Percentiles rank a stretch among this genome's conserved stretches.
Conservation (phyloP, 441 rosid genomes). For the Adansonia gregorii region DNA sequence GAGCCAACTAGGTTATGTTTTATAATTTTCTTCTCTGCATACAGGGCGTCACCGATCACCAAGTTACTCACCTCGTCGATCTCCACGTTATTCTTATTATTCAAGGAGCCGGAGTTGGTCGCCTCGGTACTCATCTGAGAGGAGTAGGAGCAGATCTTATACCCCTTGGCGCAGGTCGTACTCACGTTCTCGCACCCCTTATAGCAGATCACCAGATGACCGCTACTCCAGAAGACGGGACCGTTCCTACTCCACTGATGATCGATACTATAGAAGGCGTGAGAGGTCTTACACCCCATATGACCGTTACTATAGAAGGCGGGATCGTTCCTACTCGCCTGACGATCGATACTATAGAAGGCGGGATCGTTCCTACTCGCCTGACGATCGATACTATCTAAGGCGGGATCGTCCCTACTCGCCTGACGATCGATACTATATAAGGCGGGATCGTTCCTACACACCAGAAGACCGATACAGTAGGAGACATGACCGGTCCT, state of each 20-base stretch:
- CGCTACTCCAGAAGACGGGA: slow-evolving; percentile 44
- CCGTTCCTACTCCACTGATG: slow-evolving; percentile 56
- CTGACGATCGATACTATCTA: slow-evolving; percentile 40
- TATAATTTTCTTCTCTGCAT: slow-evolving; percentile 4
- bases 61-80: slow-evolving; percentile 60
- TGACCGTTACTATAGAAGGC: slow-evolving; percentile 39
- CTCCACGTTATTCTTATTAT: slow-evolving; percentile 50
- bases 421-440: slow-evolving; percentile 35
- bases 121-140: slow-evolving; percentile 33
- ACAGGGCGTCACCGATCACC: slow-evolving; percentile 50
- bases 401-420: slow-evolving; percentile 49
- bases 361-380: slow-evolving; percentile 48
- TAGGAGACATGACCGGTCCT: slow-evolving; percentile 29
- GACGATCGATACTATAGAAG: slow-evolving; percentile 42
- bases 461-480: slow-evolving; percentile 38
- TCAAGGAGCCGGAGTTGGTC: slow-evolving; percentile 32
- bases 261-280: slow-evolving; percentile 40
- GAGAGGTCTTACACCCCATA: slow-evolving; percentile 32
- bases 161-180: slow-evolving; percentile 46
- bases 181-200: slow-evolving; percentile 52
- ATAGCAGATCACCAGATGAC: slow-evolving; percentile 54
- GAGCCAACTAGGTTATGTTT: neutral
- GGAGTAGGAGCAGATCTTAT: slow-evolving; percentile 42
- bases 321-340: slow-evolving; percentile 41
- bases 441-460: slow-evolving; percentile 29